Conservation (phyloP, 805 yeast genomes). For the Candida arabinofermentans region DNA sequence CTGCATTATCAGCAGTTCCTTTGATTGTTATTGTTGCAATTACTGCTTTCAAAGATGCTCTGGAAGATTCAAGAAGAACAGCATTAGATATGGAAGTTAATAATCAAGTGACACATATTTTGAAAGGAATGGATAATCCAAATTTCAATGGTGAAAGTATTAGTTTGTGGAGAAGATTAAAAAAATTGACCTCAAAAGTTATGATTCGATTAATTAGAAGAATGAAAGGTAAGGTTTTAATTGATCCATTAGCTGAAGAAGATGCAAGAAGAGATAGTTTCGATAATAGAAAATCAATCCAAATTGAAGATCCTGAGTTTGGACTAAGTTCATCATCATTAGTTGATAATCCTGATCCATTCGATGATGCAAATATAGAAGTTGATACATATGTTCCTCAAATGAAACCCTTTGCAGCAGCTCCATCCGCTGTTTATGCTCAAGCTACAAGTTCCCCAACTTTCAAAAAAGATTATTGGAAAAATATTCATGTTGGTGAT, state of each 20-base stretch:
- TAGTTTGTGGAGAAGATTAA: conserved; percentile 65
- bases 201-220: conserved; percentile 14
- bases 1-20: conserved; percentile 72
- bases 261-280: conserved; percentile 32
- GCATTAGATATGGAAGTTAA: conserved; percentile 69
- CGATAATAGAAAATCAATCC: conserved; percentile 29
- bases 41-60: conserved; percentile 75
- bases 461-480: conserved; percentile 55
- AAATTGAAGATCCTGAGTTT: conserved; percentile 9
- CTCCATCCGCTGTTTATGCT: conserved; percentile 11
- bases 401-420: conserved; percentile 29
- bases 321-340: conserved; percentile 16
- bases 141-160: conserved; percentile 63
- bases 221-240: conserved; percentile 18
- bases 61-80: conserved; percentile 78
- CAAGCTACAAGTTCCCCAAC: conserved; percentile 14
- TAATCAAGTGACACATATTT: conserved; percentile 66
- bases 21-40: conserved; percentile 70
- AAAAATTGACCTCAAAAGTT: conserved; percentile 37
- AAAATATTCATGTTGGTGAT: conserved; percentile 72
- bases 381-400: conserved; percentile 7
- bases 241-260: conserved; percentile 27
- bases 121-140: conserved; percentile 50
- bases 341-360: conserved; percentile 21
- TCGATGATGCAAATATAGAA: conserved; percentile 14